Base-by-base conservation (phyloP, 2,329 filamentous ascomycete genomes). In the Aspergillus sp. region DNA sequence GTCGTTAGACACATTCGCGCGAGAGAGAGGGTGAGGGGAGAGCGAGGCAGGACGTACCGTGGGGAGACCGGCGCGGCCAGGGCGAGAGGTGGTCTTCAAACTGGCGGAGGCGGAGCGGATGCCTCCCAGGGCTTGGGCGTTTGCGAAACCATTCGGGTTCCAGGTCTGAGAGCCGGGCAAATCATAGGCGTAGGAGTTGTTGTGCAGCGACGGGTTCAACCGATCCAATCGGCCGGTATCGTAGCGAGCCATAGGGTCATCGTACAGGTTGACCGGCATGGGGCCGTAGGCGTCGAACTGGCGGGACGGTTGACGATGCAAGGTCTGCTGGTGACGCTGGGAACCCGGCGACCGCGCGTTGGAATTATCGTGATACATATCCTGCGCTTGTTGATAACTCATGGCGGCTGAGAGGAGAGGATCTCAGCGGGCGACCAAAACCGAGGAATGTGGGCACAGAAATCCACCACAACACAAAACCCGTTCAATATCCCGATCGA, bases 211-310 rank as follows among this genome's bases (percentile, higher is more conserved):
- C 62, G 81, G 78, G 62, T 80, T 83, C 61, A 78, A 78, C 70
- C 78, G 85, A 73, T 78, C 88, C 73, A 73, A 68, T 36, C 76
- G 72, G 51, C 65, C 78, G 68, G 78, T 76, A 70, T 81, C 84
- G 72, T 78, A 85, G 63, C 76, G 78, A 45, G 79, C 73, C 64
- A 80, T 78, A 60, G 82, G 80, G 62, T 88, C 84, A 49, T 94
- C 89, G 72, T 93, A 96, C 48, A 92, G 78, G 53, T 83, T 84
- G 46, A 78, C 76, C 19, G 85, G 81, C 67, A 90, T 81, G 52
- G 85, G 84, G 55, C 81, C 83, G 67, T 88, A 87, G 55, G 81
- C 79, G 61, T 96, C 91, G 69, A 92, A 89, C 61, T 88, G 88
- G 63, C 90, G 84, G 62, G 91, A 92, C 41, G 85, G 78, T 68